Evolutionary conservation across 441 rosid species (phyloP).

Genomic region (Raphanus hybrid): DNA sequence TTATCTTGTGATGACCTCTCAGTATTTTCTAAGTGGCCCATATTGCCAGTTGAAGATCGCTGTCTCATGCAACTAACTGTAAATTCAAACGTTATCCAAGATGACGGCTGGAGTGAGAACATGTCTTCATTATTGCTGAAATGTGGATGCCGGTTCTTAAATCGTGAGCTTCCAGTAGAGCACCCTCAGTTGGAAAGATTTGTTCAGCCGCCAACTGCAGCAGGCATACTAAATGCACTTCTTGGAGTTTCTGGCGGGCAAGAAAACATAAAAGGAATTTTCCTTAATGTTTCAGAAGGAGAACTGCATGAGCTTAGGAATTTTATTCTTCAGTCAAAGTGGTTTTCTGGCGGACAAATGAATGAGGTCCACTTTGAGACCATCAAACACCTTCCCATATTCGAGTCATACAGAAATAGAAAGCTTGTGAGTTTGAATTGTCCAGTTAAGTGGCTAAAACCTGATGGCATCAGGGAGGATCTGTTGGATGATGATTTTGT

Average conservation of each 20-base stretch:
- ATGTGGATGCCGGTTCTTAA: constrained; percentile 90
- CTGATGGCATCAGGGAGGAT: constrained; percentile 78
- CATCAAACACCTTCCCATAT: constrained; percentile 87
- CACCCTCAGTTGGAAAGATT: constrained; percentile 82
- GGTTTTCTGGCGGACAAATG: constrained; percentile 88
- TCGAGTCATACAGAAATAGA: constrained; percentile 86
- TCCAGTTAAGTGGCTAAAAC: constrained; percentile 89
- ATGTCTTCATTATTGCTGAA: constrained; percentile 88
- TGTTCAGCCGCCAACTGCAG: constrained; percentile 95
- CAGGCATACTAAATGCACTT: constrained; percentile 85
- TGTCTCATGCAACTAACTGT: constrained; percentile 75
- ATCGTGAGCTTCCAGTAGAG: constrained; percentile 67
- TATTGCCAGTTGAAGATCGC: constrained; percentile 84
- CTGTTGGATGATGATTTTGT: constrained; percentile 89
- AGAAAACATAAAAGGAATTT: constrained; percentile 67
- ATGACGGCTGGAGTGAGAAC: constrained; percentile 98
- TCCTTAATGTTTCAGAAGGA: constrained; percentile 73
- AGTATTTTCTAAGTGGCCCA: constrained; percentile 94
- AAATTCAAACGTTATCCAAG: constrained; percentile 78
- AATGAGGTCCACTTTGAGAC: constrained; percentile 64
- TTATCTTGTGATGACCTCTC: constrained; percentile 87
- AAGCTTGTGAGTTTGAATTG: constrained; percentile 71
- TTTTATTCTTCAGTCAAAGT: constrained; percentile 96
- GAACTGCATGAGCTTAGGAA: constrained; percentile 92
- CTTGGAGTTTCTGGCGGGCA: constrained; percentile 72